phyloP scores from a whole-genome alignment of 106 monocot species.

The Dioscorea zingiberensis region DNA sequence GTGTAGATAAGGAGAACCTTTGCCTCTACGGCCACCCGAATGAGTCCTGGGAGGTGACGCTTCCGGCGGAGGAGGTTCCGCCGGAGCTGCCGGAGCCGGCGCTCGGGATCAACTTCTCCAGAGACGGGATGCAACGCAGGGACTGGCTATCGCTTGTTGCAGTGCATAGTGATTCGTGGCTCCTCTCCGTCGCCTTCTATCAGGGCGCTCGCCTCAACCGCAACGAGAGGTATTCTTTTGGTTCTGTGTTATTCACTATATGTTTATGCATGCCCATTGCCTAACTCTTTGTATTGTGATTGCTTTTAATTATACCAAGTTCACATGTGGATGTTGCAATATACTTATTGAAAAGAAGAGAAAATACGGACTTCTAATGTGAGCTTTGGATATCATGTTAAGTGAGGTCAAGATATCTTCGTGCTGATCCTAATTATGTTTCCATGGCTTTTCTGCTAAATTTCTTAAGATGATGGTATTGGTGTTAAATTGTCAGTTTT shows the following conservation, averaged over 20 bases:
- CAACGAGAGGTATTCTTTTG: conserved; percentile 70
- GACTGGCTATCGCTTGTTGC: conserved; percentile 97
- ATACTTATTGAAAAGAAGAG: too few relatives aligned
- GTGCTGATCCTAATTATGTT: too few relatives aligned
- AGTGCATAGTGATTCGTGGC: conserved; percentile 89
- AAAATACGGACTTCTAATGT: too few relatives aligned
- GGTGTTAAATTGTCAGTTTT: too few relatives aligned
- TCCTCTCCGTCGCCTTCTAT: conserved; percentile 88
- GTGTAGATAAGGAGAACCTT: conserved; percentile 81
- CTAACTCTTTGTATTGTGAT: not conserved
- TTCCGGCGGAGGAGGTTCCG: conserved; percentile 94
- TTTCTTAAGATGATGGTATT: too few relatives aligned
- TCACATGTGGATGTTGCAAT: too few relatives aligned
- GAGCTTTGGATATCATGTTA: too few relatives aligned
- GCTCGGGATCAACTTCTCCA: conserved; percentile 89
- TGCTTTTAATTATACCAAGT: not conserved
- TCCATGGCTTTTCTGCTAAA: too few relatives aligned
- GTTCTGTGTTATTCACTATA: not conserved
- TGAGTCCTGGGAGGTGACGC: conserved; percentile 71
- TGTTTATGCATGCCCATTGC: not conserved
- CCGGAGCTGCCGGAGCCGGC: conserved; percentile 97
- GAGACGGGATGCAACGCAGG: conserved; percentile 87
- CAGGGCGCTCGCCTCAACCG: conserved; percentile 72
- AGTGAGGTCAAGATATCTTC: too few relatives aligned
- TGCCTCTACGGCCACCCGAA: conserved; percentile 84